These are phyloP conservation scores for Hyaloscypha bicolor DNA, from an alignment of 495 filamentous ascomycete species.

Conservation along the genomic window DNA sequence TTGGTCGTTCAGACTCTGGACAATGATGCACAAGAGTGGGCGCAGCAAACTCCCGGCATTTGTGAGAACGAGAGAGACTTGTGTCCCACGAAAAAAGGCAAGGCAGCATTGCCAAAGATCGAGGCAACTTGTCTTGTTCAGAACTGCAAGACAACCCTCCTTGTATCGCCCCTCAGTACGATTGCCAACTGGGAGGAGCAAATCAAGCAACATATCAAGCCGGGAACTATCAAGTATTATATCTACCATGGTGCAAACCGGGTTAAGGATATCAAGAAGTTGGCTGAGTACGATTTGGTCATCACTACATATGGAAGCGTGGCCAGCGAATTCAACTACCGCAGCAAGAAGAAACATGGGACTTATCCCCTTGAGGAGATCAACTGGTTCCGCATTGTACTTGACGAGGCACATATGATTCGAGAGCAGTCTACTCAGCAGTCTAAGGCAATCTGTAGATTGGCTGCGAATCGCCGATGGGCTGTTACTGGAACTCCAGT, in stretches of 20 bases:
- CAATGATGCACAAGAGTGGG: constrained; percentile 60
- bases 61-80: constrained; percentile 34
- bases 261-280: constrained; percentile 62
- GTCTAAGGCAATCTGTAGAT: constrained; percentile 80
- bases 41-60: constrained; percentile 36
- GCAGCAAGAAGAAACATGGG: constrained; percentile 58
- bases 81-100: constrained; percentile 23
- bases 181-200: constrained; percentile 93
- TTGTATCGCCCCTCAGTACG: constrained; percentile 87
- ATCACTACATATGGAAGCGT: constrained; percentile 91
- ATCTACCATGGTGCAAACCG: constrained; percentile 84
- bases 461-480: constrained; percentile 85
- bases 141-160: constrained; percentile 79
- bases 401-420: constrained; percentile 96
- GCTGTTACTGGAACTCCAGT: constrained; percentile 93
- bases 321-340: constrained; percentile 71
- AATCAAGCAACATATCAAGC: constrained; percentile 75
- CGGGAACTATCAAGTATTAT: constrained; percentile 62
- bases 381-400: constrained; percentile 92
- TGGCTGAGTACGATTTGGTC: constrained; percentile 77
- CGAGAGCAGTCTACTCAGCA: constrained; percentile 79
- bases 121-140: constrained; percentile 48
- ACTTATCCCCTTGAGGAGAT: constrained; percentile 71
- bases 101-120: constrained; percentile 25
- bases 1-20: constrained; percentile 65